Base-by-base conservation (phyloP, 345 rosid genomes). In the Orychophragmus violaceus region DNA sequence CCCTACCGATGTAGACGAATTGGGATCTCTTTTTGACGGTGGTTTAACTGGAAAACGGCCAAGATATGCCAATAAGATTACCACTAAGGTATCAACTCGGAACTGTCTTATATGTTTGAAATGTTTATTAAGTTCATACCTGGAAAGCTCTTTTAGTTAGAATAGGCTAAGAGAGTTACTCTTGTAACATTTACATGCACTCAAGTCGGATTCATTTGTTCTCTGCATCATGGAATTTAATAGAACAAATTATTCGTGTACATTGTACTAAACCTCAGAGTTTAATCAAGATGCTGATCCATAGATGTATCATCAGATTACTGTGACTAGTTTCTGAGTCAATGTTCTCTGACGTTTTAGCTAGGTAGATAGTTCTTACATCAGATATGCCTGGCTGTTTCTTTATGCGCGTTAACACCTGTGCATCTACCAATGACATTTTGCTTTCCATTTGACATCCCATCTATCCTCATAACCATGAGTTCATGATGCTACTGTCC, bases 31-130 rank as follows among this genome's bases (percentile, higher is more conserved):
- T 58, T 90, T 86, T 68, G 74, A 69, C 5, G 90, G 85, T 69
- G 87, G 90, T 0, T 57, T 87, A 50, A 78, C 83, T n/a, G 99
- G 97, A 4, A 90, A 90, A 68, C 86, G 81, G 18, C 97, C 99
- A 23, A 82, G 82, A 77, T 88, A 81, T 75, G 89, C 97, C 2
- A 94, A 94, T 72, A 88, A 79, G 78, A 85, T 94, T 56, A 90
- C 97, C 19, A 72, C 71, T 57, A 94, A 88, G 96, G 99, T 94
- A 72, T 32, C n/a, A 19, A 51, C 17, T 29, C 13, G 8, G 12
- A 24, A 62, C n/a, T 9, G 1, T 28, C 39, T 35, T 61, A 48
- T 41, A 22, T 36, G 33, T 28, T 28, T 28, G 8, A 28, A 28
- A 5, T 28, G 32, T 5, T 27, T 27, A 27, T 27, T 27, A 27